Evolutionary conservation across 31 red algal genomes (phyloP).

Genomic region (Bonnemaisonia californica): DNA sequence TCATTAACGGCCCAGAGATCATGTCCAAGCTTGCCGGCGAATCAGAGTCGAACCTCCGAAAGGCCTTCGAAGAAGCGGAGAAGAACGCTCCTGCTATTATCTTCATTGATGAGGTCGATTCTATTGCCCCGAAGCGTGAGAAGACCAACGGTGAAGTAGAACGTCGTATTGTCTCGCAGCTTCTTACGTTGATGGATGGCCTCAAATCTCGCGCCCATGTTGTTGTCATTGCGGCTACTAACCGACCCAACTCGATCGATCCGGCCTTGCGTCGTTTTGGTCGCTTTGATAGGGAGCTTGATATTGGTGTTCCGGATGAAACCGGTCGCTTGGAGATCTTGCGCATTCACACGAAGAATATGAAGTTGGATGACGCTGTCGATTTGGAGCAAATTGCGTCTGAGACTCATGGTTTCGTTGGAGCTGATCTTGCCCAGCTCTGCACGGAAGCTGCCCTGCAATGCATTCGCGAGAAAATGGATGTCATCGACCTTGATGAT

Average conservation of each 20-base stretch:
- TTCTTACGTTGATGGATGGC: slow-evolving; percentile 97
- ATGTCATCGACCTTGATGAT: slow-evolving; percentile 97
- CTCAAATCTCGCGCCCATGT: slow-evolving; percentile 90
- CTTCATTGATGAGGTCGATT: slow-evolving; percentile 99
- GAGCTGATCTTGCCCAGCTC: slow-evolving; percentile 96
- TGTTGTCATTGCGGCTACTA: slow-evolving; percentile 97
- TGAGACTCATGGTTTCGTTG: slow-evolving; percentile 97
- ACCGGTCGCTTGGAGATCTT: slow-evolving; percentile 92
- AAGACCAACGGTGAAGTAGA: slow-evolving; percentile 97
- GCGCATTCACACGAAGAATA: slow-evolving; percentile 99
- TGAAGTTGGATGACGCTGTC: slow-evolving; percentile 96
- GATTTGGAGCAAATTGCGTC: slow-evolving; percentile 83
- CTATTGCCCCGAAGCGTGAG: slow-evolving; percentile 97
- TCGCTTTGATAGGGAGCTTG: slow-evolving; percentile 96
- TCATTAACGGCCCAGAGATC: slow-evolving; percentile 97
- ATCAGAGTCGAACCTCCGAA: slow-evolving; percentile 86
- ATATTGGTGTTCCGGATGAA: slow-evolving; percentile 98
- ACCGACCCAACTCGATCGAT: slow-evolving; percentile 94
- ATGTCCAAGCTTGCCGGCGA: slow-evolving; percentile 97
- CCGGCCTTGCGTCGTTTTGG: slow-evolving; percentile 97
- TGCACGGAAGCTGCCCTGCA: slow-evolving; percentile 97
- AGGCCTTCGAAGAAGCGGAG: slow-evolving; percentile 98
- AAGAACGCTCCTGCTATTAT: slow-evolving; percentile 99
- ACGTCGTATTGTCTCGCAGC: slow-evolving; percentile 90
- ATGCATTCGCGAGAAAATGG: slow-evolving; percentile 99